Evolutionary conservation across 2,329 filamentous ascomycete species (phyloP), one percentile per base, ranked within the genome.

Genomic region (Ceratocystis cacaofunesta): DNA sequence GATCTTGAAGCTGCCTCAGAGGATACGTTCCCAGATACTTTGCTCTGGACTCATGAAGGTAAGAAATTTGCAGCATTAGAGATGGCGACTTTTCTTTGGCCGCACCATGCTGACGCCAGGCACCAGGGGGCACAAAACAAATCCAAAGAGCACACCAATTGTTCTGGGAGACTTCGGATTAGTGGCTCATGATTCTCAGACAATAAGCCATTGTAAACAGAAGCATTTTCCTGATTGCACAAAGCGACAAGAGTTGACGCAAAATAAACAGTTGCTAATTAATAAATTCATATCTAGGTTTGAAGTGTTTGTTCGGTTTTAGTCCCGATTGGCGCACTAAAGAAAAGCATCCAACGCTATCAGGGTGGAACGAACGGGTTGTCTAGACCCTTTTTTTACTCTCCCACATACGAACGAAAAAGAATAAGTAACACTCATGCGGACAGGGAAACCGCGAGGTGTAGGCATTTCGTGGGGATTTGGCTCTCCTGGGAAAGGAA

Each of bases 311-410:
- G 81, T 81, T 82, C 80, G 78, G 77, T 79, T 79, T 79, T 85
- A 85, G 82, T 85, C 82, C 82, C 78, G 78, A 77, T 78, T 75
- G 62, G 75, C 80, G 80, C 80, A 84, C 78, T 75, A 63, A 70
- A 57, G 48, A 62, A 63, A 68, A 64, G 62, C 67, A 69, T 68
- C 80, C 78, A 76, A 79, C 81, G 78, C 76, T 77, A 80, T 76
- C 82, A 82, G 82, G 82, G 82, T 85, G 82, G 82, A 85, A 79
- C 76, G 79, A 82, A 83, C 81, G 73, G 82, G 82, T 81, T 85
- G 82, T 85, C 82, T 84, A 84, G 82, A 81, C 82, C 82, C 74
- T 79, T 74, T 75, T 76, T 79, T 68, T 57, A 71, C 78, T 84
- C 80, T 85, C 80, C 82, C 82, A 84, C 81, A 74, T 81, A 80